phyloP scores from a whole-genome alignment of 1,284 basidiomycete genomes.

The Austroboletus niveus region DNA sequence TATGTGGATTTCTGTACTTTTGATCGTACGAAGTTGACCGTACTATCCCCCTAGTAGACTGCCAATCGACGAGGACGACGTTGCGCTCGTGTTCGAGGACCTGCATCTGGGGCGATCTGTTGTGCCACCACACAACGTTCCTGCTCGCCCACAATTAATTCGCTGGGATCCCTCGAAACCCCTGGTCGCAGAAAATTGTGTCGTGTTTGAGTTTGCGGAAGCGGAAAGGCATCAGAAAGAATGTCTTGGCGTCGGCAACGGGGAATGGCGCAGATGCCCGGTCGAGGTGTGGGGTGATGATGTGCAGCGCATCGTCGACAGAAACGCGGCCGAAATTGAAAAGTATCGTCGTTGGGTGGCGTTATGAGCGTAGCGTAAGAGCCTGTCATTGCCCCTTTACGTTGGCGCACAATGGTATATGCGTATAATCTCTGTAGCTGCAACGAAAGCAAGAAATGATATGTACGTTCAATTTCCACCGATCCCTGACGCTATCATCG shows the following conservation, averaged over 20 bases:
- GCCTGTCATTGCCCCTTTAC: too few species aligned
- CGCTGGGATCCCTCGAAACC: slow-evolving; percentile 74
- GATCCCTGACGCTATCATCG: too few species aligned
- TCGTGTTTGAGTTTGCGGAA: slow-evolving; percentile 76
- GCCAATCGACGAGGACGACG: slow-evolving; percentile 79
- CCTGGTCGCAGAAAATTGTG: slow-evolving; percentile 72
- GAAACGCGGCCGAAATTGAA: slow-evolving; percentile 50
- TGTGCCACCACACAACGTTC: slow-evolving; percentile 72
- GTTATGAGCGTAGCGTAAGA: slow-evolving; percentile 7
- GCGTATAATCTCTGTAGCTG: too few species aligned
- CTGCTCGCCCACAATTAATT: slow-evolving; percentile 69
- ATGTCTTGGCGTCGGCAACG: slow-evolving; percentile 36
- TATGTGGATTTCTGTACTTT: slow-evolving; percentile 26
- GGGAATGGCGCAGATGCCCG: slow-evolving; percentile 33
- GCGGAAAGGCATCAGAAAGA: slow-evolving; percentile 65
- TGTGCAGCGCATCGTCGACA: slow-evolving; percentile 52
- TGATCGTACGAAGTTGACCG: slow-evolving; percentile 1
- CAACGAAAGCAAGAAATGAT: too few species aligned
- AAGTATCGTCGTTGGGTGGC: slow-evolving; percentile 47
- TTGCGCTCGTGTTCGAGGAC: slow-evolving; percentile 85
- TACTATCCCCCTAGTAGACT: slow-evolving; percentile 54
- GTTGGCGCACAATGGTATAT: too few species aligned
- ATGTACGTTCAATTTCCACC: too few species aligned
- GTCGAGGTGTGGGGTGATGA: slow-evolving; percentile 67
- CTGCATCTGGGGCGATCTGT: slow-evolving; percentile 77